Base-by-base conservation (phyloP, 2,329 filamentous ascomycete species). In the Aplosporella prunicola region DNA sequence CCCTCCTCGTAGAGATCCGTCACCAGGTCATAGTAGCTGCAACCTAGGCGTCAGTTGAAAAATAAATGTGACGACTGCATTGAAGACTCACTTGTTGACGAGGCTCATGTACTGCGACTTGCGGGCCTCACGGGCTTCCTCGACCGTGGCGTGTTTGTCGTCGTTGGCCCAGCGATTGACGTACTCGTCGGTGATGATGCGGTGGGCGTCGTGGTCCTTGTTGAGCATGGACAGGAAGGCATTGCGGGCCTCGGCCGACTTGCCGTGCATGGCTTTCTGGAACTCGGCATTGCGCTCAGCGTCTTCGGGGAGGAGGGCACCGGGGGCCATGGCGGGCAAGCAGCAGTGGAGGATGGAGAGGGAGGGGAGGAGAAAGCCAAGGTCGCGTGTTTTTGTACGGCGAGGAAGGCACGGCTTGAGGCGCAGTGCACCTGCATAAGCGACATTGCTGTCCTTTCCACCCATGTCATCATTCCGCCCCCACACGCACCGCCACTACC, bases 131-230 rank as follows among this genome's bases (percentile, higher is more conserved):
- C 80, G 75, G 2, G 89, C 96, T 73, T 98, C 91, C 27, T 80
- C 74, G 45, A 73, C 78, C 31, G 69, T 82, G 30, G 68, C 64
- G 66, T 93, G 87, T 68, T 89, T 82, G 62, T 94, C 86, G 66
- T 93, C 87, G 68, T 88, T 82, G 62, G 93, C 86, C 83, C 83
- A 93, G 60, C 93, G 87, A 72, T 91, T 93, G 70, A 93, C 93
- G 67, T 94, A 94, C 60, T 91, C 84, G 56, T 91, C 82, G 18
- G 88, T 75, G 30, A 86, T 85, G 34, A 80, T 80, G 59, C 86
- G 76, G 56, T 93, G 83, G 5, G 86, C 85, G 18, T 68, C 67
- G 55, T 71, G 68, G 60, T 91, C 80, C 69, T 98, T 98, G 58
- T 71, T 70, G 54, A 93, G 70, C 78, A 95, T 87, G 51, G 89